Base-by-base conservation (phyloP, 805 yeast genomes). In the Starmerella potacharoeniae region DNA sequence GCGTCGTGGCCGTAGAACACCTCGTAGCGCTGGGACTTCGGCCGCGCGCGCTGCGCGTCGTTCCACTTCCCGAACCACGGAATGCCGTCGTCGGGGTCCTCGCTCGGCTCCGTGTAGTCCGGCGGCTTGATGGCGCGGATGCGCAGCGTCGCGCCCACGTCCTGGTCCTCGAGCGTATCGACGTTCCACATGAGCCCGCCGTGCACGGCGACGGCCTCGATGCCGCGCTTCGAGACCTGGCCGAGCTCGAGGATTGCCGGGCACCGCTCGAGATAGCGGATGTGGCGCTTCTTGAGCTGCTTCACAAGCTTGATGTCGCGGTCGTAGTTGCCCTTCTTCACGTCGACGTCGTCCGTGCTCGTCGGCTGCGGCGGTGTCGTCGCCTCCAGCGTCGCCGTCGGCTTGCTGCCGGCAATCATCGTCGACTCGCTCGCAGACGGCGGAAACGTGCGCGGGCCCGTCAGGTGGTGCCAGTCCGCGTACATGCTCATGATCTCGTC, bases 1-100 rank as follows among this genome's bases (percentile, higher is more conserved):
- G 97, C 95, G 65, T 87, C 95, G 65, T 90, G 97, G 1, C 97
- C 97, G 66, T 90, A 90, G 63, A 79, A 80, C 4, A 86, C 88
- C 53, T 64, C 68, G 47, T 39, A 53, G 42, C 69, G 67, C 37
- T 62, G 61, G n/a, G 58, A 66, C 60, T 64, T 55, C 31, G 65
- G 58, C 8, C 55, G 48, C 46, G 56, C 43, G 35, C 40, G 57
- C 60, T 76, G 80, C 56, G 72, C 71, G 44, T 65, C 60, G 59
- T 78, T 77, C 78, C 81, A 83, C 16, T 78, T 61, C 59, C 77
- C 77, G 49, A 77, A 75, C 88, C 89, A 83, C 14, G 79, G 75
- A 5, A 74, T 71, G 33, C 72, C 72, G 17, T 61, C 67, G 42
- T 69, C 66, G 10, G 60, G 58, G 35, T 66, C 72, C 51, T 79